phyloP scores from a whole-genome alignment of 169 alveolate species.

The Plasmodium cynomolgi region DNA sequence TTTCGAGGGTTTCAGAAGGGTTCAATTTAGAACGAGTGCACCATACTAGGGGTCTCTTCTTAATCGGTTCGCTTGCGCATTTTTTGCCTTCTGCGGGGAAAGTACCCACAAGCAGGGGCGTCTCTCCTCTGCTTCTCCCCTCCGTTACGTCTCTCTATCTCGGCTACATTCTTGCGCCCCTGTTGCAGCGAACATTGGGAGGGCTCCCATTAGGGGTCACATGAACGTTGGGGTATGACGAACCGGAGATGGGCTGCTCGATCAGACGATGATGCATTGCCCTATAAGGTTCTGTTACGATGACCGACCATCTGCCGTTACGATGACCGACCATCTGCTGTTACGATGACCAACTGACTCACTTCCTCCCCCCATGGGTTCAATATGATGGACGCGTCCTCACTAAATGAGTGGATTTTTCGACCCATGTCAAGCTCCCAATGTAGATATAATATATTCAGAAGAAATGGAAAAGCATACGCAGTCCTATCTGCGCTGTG shows the following conservation, averaged over 20 bases:
- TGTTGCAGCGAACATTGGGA: not conserved
- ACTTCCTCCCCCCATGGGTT: not conserved
- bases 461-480: not conserved
- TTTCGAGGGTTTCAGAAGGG: not conserved
- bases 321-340: not conserved
- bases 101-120: not conserved
- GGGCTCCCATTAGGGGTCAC: not conserved
- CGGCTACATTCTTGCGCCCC: not conserved
- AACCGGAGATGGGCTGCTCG: not conserved
- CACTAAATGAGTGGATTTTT: not conserved
- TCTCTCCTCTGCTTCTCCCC: not conserved
- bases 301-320: too few species aligned
- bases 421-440: not conserved
- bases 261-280: not conserved
- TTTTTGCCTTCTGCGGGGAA: not conserved
- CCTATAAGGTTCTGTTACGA: not conserved
- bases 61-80: not conserved
- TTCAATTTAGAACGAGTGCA: not conserved
- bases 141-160: too few species aligned
- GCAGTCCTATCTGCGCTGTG: not conserved
- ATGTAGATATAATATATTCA: not conserved
- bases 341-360: not conserved
- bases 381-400: not conserved
- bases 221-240: not conserved
- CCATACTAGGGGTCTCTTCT: not conserved